phyloP scores from a whole-genome alignment of 805 yeast species.

The Komagataella mondaviorum region DNA sequence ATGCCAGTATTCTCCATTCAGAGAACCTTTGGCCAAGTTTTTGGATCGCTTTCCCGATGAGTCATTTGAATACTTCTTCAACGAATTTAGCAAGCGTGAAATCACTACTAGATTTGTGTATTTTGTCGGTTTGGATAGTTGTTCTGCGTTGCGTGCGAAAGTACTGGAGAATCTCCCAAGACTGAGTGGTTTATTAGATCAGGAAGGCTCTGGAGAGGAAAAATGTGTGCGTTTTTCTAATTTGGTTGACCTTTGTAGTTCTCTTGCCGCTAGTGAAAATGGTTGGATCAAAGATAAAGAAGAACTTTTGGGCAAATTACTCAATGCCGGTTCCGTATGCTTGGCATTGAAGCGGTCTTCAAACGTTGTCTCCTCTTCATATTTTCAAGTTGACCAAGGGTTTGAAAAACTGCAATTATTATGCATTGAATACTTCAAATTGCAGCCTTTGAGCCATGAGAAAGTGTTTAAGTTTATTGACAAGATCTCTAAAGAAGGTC shows the following conservation, averaged over 20 bases:
- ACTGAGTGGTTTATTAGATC: constrained; percentile 29
- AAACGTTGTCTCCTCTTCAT: constrained; percentile 41
- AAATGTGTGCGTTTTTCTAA: constrained; percentile 61
- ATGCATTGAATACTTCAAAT: constrained; percentile 23
- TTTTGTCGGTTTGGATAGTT: constrained; percentile 42
- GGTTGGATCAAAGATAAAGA: constrained; percentile 49
- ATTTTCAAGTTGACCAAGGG: constrained; percentile 62
- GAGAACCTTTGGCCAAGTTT: constrained; percentile 81
- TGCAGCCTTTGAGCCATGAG: constrained; percentile 10
- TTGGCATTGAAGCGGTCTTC: constrained; percentile 24
- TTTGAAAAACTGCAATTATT: constrained; percentile 44
- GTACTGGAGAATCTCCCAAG: constrained; percentile 38
- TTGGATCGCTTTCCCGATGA: constrained; percentile 72
- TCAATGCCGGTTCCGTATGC: constrained; percentile 29
- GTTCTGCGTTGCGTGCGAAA: constrained; percentile 40
- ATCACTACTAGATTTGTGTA: constrained; percentile 57
- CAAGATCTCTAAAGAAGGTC: constrained; percentile 28
- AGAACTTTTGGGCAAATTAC: constrained; percentile 27
- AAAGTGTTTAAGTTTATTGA: constrained; percentile 26
- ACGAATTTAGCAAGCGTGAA: constrained; percentile 49
- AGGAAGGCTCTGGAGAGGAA: constrained; percentile 36
- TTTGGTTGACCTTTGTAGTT: constrained; percentile 47
- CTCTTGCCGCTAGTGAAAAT: constrained; percentile 28
- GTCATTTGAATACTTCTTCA: constrained; percentile 54
- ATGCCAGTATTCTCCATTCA: constrained; percentile 77